Percentiles rank a stretch among this genome's conserved stretches.
These are phyloP conservation scores for Pholiota conissans DNA, from an alignment of 768 basidiomycete genomes.

Conservation along the genomic window DNA sequence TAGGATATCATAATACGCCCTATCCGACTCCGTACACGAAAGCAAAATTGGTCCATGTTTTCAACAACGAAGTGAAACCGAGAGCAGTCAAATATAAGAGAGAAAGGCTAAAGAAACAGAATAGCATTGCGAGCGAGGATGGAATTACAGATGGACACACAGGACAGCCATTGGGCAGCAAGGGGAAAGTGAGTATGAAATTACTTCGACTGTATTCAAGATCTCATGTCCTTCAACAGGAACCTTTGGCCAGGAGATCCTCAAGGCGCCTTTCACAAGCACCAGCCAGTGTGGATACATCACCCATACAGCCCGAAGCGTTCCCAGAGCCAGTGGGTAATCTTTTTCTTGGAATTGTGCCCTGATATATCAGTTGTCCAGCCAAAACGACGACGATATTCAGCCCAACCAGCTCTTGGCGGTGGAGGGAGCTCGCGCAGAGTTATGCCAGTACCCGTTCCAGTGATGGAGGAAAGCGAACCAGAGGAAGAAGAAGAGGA, in stretches of 20 bases:
- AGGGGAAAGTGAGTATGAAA: conserved; percentile 39
- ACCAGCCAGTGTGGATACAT: conserved; percentile 44
- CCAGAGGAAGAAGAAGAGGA: conserved; percentile 67
- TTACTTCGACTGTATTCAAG: neutral
- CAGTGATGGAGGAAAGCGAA: conserved; percentile 73
- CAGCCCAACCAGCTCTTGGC: conserved; percentile 71
- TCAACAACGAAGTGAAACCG: conserved; percentile 73
- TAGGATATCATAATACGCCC: conserved; percentile 73
- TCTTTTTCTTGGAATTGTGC: conserved; percentile 11
- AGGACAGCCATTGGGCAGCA: conserved; percentile 60
- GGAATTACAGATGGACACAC: conserved; percentile 85
- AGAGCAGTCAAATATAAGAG: conserved; percentile 57
- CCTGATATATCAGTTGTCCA: conserved; percentile 26
- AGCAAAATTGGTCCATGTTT: conserved; percentile 72
- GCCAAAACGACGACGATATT: conserved; percentile 81
- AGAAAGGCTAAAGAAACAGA: conserved; percentile 63
- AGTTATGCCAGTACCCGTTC: conserved; percentile 38
- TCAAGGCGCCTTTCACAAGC: conserved; percentile 67
- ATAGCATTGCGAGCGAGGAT: conserved; percentile 75
- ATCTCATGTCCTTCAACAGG: conserved; percentile 1
- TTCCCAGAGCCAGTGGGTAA: conserved; percentile 37
- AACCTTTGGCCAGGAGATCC: conserved; percentile 28
- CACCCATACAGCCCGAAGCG: conserved; percentile 49
- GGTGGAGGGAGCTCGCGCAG: conserved; percentile 43
- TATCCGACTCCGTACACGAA: conserved; percentile 79